A percentile compares a stretch with the other conserved stretches of the same genome.
These are phyloP conservation scores for Acanthamoeba culbertsoni DNA, from an alignment of 208 protist genomes.

Conservation along the genomic window DNA sequence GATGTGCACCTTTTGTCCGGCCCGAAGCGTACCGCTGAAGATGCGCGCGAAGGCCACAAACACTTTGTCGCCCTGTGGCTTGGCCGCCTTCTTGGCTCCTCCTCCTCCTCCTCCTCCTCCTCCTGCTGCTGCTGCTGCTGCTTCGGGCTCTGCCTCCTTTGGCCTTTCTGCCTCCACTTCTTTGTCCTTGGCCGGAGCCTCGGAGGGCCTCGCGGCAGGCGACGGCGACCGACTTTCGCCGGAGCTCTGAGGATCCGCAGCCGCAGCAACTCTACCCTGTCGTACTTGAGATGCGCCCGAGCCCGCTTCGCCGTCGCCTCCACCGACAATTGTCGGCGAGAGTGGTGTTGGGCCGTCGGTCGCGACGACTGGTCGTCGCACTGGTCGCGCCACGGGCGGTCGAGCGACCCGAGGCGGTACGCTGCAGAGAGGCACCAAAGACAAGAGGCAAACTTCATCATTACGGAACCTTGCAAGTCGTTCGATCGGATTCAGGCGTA, in stretches of 20 bases:
- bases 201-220: not conserved
- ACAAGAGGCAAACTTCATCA: not conserved
- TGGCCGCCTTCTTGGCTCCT: not conserved
- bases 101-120: not conserved
- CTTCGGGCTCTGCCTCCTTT: not conserved
- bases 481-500: not conserved
- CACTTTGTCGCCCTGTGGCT: conserved; percentile 69
- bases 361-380: not conserved
- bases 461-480: not conserved
- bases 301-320: not conserved
- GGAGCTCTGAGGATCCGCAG: not conserved
- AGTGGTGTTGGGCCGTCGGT: not conserved
- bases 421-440: not conserved
- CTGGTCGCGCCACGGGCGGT: not conserved
- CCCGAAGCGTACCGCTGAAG: conserved; percentile 93
- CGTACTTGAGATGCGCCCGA: too few species aligned
- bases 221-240: not conserved
- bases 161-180: not conserved
- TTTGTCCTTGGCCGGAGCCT: not conserved
- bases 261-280: not conserved
- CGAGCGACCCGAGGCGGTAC: not conserved
- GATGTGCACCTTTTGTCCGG: conserved; percentile 88
- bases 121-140: not conserved
- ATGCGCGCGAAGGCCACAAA: conserved; percentile 96
- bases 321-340: not conserved